Base-by-base conservation (phyloP, 2,329 filamentous ascomycete species). In the Exserohilum rostratum region DNA sequence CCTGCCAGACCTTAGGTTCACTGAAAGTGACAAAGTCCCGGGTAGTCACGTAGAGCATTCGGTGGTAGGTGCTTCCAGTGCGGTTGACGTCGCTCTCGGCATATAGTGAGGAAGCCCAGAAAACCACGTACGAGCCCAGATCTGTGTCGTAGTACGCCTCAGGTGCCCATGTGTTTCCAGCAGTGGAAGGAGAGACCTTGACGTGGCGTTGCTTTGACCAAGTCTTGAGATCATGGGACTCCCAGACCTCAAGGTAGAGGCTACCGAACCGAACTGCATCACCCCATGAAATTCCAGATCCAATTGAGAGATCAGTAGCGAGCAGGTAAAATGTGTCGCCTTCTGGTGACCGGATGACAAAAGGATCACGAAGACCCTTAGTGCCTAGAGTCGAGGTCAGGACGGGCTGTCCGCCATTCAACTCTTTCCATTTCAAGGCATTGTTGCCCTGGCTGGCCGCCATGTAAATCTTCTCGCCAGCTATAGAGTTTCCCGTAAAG, bases 81-180 rank as follows among this genome's bases (percentile, higher is more conserved):
- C 79, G 80, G 3, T 74, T 65, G 0, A 71, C 58, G 22, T 82
- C 81, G 29, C 63, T 61, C 30, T 73, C 72, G 0, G 61, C 69
- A 50, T 82, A 83, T 1, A 83, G 72, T 0, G 78, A 73, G 2
- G 77, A 79, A 0, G 77, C 77, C 81, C 81, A 83, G 62, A 80
- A 83, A 47, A 75, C 70, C 1, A 74, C 69, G 25, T 82, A 83
- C 0, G 71, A 64, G 7, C 76, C 75, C 9, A 79, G 69, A 0
- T 70, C 71, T 0, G 75, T 65, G 12, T 83, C 80, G 50, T 79
- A 83, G 62, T 79, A 82, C 0, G 81, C 81, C 39, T 83, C 81
- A 0, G 81, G 81, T 0, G 81, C 81, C 81, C 81, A 83, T 0
- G 82, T 84, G 45, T 82, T 84, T 3, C 82, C 82, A 0, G 81